Percentiles rank a stretch among this genome's conserved stretches.
Evolutionary conservation across 2,329 filamentous ascomycete genomes (phyloP).

Genomic region (Curvularia eragrostidis): DNA sequence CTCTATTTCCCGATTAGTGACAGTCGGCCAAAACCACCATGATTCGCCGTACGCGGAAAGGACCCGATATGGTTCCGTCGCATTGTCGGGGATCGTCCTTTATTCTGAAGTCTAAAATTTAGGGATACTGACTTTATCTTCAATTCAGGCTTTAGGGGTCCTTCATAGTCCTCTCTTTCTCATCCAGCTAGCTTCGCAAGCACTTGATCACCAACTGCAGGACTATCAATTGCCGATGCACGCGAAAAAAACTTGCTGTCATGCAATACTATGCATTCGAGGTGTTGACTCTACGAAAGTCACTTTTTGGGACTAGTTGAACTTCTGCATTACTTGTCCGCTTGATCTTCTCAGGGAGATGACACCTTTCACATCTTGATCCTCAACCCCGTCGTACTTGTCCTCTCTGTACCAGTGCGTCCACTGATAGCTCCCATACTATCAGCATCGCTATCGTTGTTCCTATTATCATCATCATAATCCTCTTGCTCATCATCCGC

Average conservation of each 20-base stretch:
- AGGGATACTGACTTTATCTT: background rate
- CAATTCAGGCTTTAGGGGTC: background rate
- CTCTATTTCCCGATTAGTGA: conserved; percentile 11
- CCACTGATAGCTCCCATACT: conserved; percentile 35
- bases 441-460: conserved; percentile 34
- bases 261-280: background rate
- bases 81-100: background rate
- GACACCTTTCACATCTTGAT: conserved; percentile 36
- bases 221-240: background rate
- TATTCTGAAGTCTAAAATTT: background rate
- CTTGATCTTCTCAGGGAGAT: background rate
- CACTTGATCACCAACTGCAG: background rate
- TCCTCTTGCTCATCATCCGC: conserved; percentile 17
- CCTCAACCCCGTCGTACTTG: conserved; percentile 37
- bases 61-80: background rate
- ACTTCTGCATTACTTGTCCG: background rate
- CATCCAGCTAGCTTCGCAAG: background rate
- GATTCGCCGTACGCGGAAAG: background rate
- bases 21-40: conserved; percentile 1
- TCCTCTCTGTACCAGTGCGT: conserved; percentile 38
- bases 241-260: background rate
- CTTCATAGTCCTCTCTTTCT: background rate
- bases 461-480: conserved; percentile 3
- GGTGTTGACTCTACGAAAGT: background rate
- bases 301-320: background rate